phyloP scores from a whole-genome alignment of 2,329 filamentous ascomycete genomes.

The Talaromyces pinophilus region DNA sequence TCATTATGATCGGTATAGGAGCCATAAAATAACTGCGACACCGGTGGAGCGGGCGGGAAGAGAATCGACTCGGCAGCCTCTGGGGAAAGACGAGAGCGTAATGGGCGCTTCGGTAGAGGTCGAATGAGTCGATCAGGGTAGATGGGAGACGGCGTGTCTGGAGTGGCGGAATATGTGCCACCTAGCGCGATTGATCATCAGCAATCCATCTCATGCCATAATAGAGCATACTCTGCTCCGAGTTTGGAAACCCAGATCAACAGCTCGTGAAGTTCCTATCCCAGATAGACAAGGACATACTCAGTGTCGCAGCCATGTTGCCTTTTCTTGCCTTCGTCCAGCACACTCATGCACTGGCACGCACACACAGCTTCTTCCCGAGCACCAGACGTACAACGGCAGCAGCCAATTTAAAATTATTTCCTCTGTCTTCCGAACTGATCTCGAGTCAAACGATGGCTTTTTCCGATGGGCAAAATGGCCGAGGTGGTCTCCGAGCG shows the following conservation, averaged over 20 bases:
- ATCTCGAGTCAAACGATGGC: background rate
- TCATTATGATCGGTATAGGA: slow-evolving; percentile 61
- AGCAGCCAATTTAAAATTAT: background rate
- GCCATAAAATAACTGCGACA: slow-evolving; percentile 75
- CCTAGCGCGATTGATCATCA: slow-evolving; percentile 45
- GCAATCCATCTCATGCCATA: slow-evolving; percentile 27
- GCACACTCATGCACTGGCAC: slow-evolving; percentile 7
- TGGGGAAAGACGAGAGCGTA: slow-evolving; percentile 83
- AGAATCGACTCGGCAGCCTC: slow-evolving; percentile 80
- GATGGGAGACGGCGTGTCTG: slow-evolving; percentile 74
- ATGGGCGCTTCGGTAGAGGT: slow-evolving; percentile 82
- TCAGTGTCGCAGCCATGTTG: slow-evolving; percentile 48
- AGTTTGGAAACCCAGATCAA: background rate
- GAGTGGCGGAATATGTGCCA: slow-evolving; percentile 53
- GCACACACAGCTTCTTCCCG: slow-evolving; percentile 8
- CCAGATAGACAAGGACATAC: slow-evolving; percentile 37
- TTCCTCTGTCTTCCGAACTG: background rate
- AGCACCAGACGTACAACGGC: background rate
- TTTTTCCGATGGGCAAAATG: background rate
- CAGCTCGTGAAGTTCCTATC: background rate
- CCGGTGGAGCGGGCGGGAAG: slow-evolving; percentile 73
- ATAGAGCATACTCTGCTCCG: slow-evolving; percentile 1
- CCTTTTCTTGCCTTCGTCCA: slow-evolving; percentile 27
- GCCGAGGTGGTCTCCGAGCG: slow-evolving; percentile 5
- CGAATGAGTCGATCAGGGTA: slow-evolving; percentile 91